Evolutionary conservation across 768 basidiomycete genomes (phyloP), one percentile per base, ranked within the genome.

Genomic region (Sarcodon sp.): DNA sequence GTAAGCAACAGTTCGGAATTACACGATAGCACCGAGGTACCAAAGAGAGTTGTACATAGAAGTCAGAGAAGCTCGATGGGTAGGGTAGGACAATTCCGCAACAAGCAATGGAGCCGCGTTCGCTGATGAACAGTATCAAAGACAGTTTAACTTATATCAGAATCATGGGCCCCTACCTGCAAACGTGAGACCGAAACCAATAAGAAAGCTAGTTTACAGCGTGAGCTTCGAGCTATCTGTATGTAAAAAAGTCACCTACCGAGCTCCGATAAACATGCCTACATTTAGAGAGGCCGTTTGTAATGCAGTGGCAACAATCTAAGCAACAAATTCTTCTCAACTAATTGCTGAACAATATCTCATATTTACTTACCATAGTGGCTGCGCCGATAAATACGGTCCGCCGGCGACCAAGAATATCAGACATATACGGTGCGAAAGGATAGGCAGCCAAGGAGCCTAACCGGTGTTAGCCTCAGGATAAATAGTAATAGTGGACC

Each of bases 11-110:
- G 46, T 16, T 51, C 44, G 47, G 36, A 68, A 76, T 39, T 53
- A 81, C 79, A 88, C 58, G 59, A 89, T 87, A 48, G 85, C 71
- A 50, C 88, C 88, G 12, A 82, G 79, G 61, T 87, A 87, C 87
- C 88, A 90, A 51, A 88, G 79, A 32, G 85, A 82, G 69, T 88
- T 87, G 69, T 85, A 87, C 45, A 78, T 64, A 2, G 84, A 79
- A 11, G 85, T 90, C 50, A 92, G 64, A 33, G 79, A 79, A 11
- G 80, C 83, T 54, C 89, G 87, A 63, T 92, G 83, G 9, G 75
- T 68, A 12, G 88, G 89, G 61, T 90, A 90, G 1, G 88, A 73
- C n/a, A 91, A 65, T 64, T 92, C 89, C 44, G 87, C 83, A 47
- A 91, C 79, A 66, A 91, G 65, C 70, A 90, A 75, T 9, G 89